Conservation (phyloP, 768 basidiomycete genomes). For the Mycena latifolia region DNA sequence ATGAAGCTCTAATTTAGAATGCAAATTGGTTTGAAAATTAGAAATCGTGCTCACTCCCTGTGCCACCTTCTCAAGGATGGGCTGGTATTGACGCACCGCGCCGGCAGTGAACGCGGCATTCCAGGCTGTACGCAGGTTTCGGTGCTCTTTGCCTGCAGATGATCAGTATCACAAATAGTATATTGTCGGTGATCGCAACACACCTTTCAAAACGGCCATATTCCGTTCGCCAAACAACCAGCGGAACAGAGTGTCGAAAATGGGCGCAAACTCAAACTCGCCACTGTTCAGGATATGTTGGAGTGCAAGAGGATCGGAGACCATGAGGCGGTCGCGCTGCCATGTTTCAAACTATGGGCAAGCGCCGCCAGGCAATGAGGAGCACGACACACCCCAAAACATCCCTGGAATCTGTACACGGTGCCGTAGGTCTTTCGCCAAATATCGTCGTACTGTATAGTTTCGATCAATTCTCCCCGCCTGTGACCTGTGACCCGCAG, state of each 20-base stretch:
- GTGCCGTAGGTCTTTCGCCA: constrained; percentile 30
- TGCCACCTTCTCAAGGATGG: constrained; percentile 27
- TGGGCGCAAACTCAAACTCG: constrained; percentile 25
- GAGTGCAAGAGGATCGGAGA: constrained; percentile 26
- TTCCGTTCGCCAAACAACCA: constrained; percentile 26
- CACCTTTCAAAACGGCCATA: constrained; percentile 26
- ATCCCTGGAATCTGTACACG: constrained; percentile 30
- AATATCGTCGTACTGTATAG: too few relatives aligned
- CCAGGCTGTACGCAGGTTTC: constrained; percentile 22
- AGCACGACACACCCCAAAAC: constrained; percentile 30
- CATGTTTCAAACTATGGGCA: constrained; percentile 21
- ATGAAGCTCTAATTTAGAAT: constrained; percentile 15
- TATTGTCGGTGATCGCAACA: constrained; percentile 19
- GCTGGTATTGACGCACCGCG: constrained; percentile 27
- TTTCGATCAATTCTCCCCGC: too few relatives aligned
- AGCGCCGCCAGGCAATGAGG: constrained; percentile 17
- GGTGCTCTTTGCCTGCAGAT: constrained; percentile 27
- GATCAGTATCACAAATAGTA: constrained; percentile 24
- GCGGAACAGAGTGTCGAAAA: constrained; percentile 24
- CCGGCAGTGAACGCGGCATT: constrained; percentile 26
- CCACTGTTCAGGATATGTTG: constrained; percentile 26
- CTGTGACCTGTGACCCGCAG: too few relatives aligned
- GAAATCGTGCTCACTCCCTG: constrained; percentile 22
- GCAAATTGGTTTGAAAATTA: constrained; percentile 19
- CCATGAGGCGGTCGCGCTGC: constrained; percentile 25